Base-by-base conservation (phyloP, 768 basidiomycete genomes). In the Austroboletus eburneus region DNA sequence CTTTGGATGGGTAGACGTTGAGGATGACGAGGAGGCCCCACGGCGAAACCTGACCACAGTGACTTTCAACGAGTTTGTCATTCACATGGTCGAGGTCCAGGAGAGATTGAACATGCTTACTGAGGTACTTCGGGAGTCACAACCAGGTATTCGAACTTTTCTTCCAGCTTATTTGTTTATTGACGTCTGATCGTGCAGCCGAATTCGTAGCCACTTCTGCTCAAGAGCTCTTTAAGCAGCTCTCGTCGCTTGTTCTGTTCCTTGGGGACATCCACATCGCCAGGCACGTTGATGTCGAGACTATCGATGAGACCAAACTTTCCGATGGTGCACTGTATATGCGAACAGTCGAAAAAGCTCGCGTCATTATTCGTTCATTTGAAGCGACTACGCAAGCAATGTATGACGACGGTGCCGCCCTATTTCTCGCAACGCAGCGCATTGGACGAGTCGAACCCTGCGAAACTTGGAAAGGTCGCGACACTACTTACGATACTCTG, bases 211-310 rank as follows among this genome's bases (percentile, higher is more conserved):
- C 40, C n/a, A 23, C 43, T 18, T 59, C 62, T 32, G 65, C 67
- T 14, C 68, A 69, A 45, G 63, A 41, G 18, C 57, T 66, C n/a
- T 53, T 74, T 18, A 63, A 60, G 9, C 58, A 69, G 36, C 55
- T 80, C 16, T 72, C 72, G 1, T 60, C 67, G 12, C 67, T 78
- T 42, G 56, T 79, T 5, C 56, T 58, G 8, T 64, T 67, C 33
- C 62, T 76, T 18, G 69, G 71, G 18, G 76, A 77, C 39, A 67
- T 81, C 43, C 74, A 81, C 50, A 57, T 81, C 20, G 77, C 78
- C 16, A 68, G 70, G 22, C 69, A 71, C 36, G 71, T 81, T 30
- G 81, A 81, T 46, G 64, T 81, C 12, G 73, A 79, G 35, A 71
- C 71, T 9, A 58, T 65, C 18, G 57, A 65, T 22, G 57, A 64